Percentiles rank a stretch among this genome's conserved stretches.
Conservation (phyloP, 75 land plant genomes). For the Pinus taeda region DNA sequence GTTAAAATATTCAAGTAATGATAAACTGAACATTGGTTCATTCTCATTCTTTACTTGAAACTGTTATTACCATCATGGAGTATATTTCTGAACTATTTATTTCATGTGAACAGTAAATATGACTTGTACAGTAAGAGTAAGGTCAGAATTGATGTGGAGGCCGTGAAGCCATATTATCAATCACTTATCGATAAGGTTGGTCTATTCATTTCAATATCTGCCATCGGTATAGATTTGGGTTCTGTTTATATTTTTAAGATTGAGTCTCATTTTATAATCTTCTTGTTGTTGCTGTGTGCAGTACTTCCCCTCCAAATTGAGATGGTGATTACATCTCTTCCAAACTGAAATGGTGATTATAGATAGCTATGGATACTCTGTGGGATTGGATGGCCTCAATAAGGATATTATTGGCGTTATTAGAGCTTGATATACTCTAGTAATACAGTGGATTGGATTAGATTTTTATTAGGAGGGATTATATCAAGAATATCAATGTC, state of each 20-base stretch:
- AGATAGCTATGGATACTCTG: too few species aligned
- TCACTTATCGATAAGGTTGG: constrained; percentile 80
- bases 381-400: too few species aligned
- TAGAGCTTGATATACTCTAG: too few species aligned
- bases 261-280: neutral
- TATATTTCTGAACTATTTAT: neutral
- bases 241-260: neutral
- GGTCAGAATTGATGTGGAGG: constrained; percentile 69
- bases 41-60: neutral
- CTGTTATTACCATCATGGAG: neutral
- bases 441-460: too few species aligned
- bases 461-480: too few species aligned
- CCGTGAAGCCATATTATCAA: constrained; percentile 77
- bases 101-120: constrained; percentile 60
- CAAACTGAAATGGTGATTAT: constrained; percentile 49
- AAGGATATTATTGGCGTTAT: too few species aligned
- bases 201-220: neutral
- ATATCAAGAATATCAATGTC: too few species aligned
- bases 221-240: neutral
- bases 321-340: too few species aligned
- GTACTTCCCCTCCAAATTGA: constrained; percentile 39
- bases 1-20: constrained; percentile 69
- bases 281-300: constrained; percentile 14
- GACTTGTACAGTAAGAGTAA: constrained; percentile 94
- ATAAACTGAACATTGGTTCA: neutral